These are phyloP conservation scores for Schwanniomyces sp. DNA, from an alignment of 805 yeast genomes.

Conservation along the genomic window DNA sequence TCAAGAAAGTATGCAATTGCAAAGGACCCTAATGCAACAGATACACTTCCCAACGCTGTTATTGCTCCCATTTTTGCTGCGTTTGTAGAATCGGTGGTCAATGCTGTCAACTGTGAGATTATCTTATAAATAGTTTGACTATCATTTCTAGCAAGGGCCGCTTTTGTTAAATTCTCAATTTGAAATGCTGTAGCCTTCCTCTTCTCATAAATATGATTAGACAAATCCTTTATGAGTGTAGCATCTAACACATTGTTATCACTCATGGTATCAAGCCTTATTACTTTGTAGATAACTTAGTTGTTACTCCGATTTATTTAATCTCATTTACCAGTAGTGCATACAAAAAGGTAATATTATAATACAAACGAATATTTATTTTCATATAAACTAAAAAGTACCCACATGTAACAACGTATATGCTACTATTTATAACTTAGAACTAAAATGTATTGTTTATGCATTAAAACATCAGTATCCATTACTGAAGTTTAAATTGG, in stretches of 20 bases:
- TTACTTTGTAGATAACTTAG: not conserved
- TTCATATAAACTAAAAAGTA: not conserved
- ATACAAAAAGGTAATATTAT: not conserved
- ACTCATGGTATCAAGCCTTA: conserved; percentile 12
- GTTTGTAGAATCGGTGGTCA: conserved; percentile 65
- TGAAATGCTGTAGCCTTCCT: conserved; percentile 55
- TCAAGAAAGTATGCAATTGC: conserved; percentile 83
- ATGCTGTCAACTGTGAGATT: conserved; percentile 78
- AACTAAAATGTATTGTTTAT: conserved; percentile 6
- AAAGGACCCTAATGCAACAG: conserved; percentile 84
- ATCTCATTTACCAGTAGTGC: not conserved
- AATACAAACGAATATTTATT: not conserved
- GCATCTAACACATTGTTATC: conserved; percentile 31
- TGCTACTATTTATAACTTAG: not conserved
- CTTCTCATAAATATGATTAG: conserved; percentile 46
- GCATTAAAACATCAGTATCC: conserved; percentile 7
- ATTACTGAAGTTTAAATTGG: conserved; percentile 15
- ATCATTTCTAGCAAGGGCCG: conserved; percentile 61
- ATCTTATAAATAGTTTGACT: conserved; percentile 57
- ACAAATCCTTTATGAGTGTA: conserved; percentile 40
- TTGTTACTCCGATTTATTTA: not conserved
- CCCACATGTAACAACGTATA: not conserved
- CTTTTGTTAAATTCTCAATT: conserved; percentile 74
- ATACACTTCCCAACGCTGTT: conserved; percentile 93
- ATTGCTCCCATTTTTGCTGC: conserved; percentile 90